Evolutionary conservation across 2,329 filamentous ascomycete genomes (phyloP), one percentile per base, ranked within the genome.

Genomic region (Colletotrichum orbiculare): DNA sequence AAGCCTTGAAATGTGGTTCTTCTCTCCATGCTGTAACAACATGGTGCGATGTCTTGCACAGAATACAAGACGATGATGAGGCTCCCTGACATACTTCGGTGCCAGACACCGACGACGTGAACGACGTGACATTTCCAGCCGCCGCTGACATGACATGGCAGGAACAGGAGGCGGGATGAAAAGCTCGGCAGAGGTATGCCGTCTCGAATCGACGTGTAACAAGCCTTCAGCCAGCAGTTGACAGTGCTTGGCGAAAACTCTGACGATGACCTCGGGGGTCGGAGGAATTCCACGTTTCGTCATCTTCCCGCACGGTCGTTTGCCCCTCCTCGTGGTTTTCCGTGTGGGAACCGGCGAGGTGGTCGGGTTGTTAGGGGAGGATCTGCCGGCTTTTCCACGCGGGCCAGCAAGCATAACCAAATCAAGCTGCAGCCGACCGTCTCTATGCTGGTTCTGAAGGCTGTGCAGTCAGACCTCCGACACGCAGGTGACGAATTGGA

Each of bases 141-240:
- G 17, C 41, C 42, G 38, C n/a, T 66, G 63, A 63, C 53, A 53
- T 57, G 47, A 38, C 58, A 57, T 63, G 63, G 46, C 63, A 57
- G 38, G 38, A 53, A 38, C 15, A 53, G 47, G 43, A 48, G 47
- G 63, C 52, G 58, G 58, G 63, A 66, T 53, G 63, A 66, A 66
- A 25, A 66, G 53, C n/a, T 63, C 59, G 53, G 47, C 42, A 56
- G 43, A n/a, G 25, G 35, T n/a, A 63, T 34, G 47, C 52, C 58
- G 63, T 63, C 63, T 53, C 58, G 52, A 57, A 15, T 63, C 53
- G 47, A 37, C 41, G 48, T 35, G 53, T 57, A 43, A 66, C 58
- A 63, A 66, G 58, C 63, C 62, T 57, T 66, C 46, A 53, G 56
- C 63, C n/a, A 62, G 58, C 35, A 43, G 41, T 47, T 66, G 63